These are phyloP conservation scores for Termitomyces sp. DNA, from an alignment of 768 basidiomycete species.

Conservation along the genomic window DNA sequence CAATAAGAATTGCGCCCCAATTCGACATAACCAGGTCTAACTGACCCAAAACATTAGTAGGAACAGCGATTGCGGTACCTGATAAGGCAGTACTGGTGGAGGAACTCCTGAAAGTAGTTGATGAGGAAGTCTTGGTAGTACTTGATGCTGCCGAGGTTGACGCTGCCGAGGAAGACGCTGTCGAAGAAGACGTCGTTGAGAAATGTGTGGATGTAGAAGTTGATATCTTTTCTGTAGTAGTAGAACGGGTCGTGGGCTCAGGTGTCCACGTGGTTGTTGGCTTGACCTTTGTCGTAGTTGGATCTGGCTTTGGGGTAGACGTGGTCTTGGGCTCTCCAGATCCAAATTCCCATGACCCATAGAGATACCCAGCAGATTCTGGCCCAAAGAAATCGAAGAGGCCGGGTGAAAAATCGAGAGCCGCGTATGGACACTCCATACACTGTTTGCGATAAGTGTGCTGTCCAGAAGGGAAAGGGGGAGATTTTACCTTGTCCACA, in stretches of 20 bases:
- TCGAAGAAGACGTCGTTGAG: slow-evolving; percentile 8
- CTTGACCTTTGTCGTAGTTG: slow-evolving; percentile 18
- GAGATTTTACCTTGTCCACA: slow-evolving; percentile 40
- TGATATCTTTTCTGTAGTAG: slow-evolving; percentile 10
- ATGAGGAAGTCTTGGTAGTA: slow-evolving; percentile 2
- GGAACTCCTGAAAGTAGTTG: background rate
- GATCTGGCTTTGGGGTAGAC: slow-evolving; percentile 12
- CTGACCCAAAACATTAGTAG: slow-evolving; percentile 14
- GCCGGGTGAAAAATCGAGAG: slow-evolving; percentile 45
- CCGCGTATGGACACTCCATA: slow-evolving; percentile 44
- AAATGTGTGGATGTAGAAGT: slow-evolving; percentile 7
- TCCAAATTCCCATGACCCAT: slow-evolving; percentile 40
- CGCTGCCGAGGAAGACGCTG: background rate
- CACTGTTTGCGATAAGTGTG: slow-evolving; percentile 29
- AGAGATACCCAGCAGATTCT: slow-evolving; percentile 35
- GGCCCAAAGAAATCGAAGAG: slow-evolving; percentile 47
- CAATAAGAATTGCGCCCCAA: slow-evolving; percentile 12
- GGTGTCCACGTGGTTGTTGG: slow-evolving; percentile 13
- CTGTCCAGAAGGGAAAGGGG: background rate
- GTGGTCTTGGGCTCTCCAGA: slow-evolving; percentile 14
- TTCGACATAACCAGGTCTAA: slow-evolving; percentile 9
- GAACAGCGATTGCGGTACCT: background rate
- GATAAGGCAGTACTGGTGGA: slow-evolving; percentile 9
- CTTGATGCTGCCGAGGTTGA: background rate
- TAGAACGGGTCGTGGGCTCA: slow-evolving; percentile 7